phyloP scores from a whole-genome alignment of 208 protist genomes.

The Acanthamoeba castellanii region DNA sequence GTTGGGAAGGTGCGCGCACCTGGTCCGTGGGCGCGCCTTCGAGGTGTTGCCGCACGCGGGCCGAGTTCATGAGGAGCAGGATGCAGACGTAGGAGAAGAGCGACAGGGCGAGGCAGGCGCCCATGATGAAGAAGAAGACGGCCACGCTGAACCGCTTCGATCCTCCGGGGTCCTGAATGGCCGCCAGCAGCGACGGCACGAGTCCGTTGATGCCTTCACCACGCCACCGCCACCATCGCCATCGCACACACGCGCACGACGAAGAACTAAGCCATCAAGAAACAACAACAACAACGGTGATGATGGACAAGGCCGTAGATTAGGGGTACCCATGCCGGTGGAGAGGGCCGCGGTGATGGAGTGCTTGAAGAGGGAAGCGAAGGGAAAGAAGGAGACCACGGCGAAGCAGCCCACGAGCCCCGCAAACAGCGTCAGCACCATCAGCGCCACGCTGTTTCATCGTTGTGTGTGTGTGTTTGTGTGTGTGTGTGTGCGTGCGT shows the following conservation, averaged over 20 bases:
- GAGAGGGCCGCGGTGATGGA: constrained; percentile 53
- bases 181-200: neutral
- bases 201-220: constrained; percentile 41
- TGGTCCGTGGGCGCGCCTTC: no score
- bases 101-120: neutral
- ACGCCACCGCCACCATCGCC: no score
- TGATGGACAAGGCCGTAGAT: no score
- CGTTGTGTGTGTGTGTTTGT: no score
- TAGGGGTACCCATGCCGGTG: constrained; percentile 7
- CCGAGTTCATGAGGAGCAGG: neutral
- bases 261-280: no score
- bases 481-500: no score
- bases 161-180: neutral
- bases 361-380: constrained; percentile 49
- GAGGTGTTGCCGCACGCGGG: neutral
- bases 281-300: no score
- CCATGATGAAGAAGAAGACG: constrained; percentile 11
- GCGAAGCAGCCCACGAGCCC: constrained; percentile 63
- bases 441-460: constrained; percentile 3
- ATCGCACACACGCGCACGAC: no score
- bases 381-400: constrained; percentile 66
- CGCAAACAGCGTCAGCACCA: neutral
- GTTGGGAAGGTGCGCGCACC: no score
- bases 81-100: constrained; percentile 7
- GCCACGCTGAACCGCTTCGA: constrained; percentile 6